Evolutionary conservation across 2,329 filamentous ascomycete species (phyloP).

Genomic region (Westerdykella ornata): DNA sequence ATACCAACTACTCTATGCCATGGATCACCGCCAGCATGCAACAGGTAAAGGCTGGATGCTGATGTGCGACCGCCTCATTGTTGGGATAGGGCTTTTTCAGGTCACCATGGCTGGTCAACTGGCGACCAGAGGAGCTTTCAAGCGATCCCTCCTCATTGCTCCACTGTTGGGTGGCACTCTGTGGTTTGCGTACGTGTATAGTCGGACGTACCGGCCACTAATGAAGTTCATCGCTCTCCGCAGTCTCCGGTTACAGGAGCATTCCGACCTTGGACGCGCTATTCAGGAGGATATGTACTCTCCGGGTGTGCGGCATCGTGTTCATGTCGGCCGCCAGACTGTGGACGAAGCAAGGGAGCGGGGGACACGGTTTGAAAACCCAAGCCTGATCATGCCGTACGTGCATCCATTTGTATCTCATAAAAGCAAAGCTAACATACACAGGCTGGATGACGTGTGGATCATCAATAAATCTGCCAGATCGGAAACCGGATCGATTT

Average conservation of each 20-base stretch:
- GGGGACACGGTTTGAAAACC: slow-evolving; percentile 67
- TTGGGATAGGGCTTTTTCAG: slow-evolving; percentile 84
- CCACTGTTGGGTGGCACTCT: slow-evolving; percentile 74
- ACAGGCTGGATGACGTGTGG: slow-evolving; percentile 63
- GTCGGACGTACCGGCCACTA: slow-evolving; percentile 73
- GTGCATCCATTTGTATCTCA: slow-evolving; percentile 29
- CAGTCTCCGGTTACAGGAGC: slow-evolving; percentile 64
- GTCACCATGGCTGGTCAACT: slow-evolving; percentile 84
- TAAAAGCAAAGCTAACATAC: slow-evolving; percentile 6
- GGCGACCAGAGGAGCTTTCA: slow-evolving; percentile 65
- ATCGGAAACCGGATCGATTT: slow-evolving; percentile 16
- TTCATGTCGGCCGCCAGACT: slow-evolving; percentile 46
- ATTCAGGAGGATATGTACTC: slow-evolving; percentile 37
- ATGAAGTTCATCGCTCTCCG: slow-evolving; percentile 88
- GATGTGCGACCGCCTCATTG: slow-evolving; percentile 84
- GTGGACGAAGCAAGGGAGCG: slow-evolving; percentile 67
- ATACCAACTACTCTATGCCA: slow-evolving; percentile 94
- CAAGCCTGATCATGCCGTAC: slow-evolving; percentile 62
- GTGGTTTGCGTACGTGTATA: slow-evolving; percentile 84
- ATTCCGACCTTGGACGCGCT: slow-evolving; percentile 43
- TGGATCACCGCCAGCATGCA: slow-evolving; percentile 93
- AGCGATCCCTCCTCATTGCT: slow-evolving; percentile 63
- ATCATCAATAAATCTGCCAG: slow-evolving; percentile 40
- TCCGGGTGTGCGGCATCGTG: neutral
- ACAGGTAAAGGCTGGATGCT: slow-evolving; percentile 94